Conservation (phyloP, 768 basidiomycete species). For the Leccinum disarticulatum region DNA sequence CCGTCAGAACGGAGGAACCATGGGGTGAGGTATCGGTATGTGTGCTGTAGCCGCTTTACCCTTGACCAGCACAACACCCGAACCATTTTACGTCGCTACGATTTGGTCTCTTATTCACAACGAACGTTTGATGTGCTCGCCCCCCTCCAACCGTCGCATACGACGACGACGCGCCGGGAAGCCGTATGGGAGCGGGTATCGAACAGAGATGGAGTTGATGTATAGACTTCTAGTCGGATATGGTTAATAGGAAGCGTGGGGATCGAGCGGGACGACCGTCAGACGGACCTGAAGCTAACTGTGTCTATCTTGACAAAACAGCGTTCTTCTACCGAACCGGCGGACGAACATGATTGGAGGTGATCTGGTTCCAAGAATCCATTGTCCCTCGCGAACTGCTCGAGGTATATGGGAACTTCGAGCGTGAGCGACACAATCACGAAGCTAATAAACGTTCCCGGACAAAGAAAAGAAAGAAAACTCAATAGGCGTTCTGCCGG, state of each 20-base stretch:
- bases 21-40: conserved; percentile 86
- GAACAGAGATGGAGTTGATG: conserved; percentile 82
- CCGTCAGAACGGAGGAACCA: conserved; percentile 96
- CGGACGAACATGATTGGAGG: conserved; percentile 51
- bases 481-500: too few relatives aligned
- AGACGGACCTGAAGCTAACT: conserved; percentile 79
- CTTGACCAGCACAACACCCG: conserved; percentile 68
- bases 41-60: conserved; percentile 74
- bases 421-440: conserved; percentile 78
- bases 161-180: conserved; percentile 44
- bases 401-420: conserved; percentile 83
- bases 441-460: conserved; percentile 35
- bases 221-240: conserved; percentile 59
- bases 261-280: not conserved
- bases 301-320: conserved; percentile 87
- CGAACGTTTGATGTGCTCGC: conserved; percentile 17
- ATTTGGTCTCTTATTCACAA: too few relatives aligned
- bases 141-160: conserved; percentile 1
- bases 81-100: too few relatives aligned
- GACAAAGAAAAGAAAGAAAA: too few relatives aligned
- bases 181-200: conserved; percentile 72
- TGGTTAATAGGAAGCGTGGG: not conserved
- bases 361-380: conserved; percentile 79
- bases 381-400: conserved; percentile 89
- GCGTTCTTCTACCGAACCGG: conserved; percentile 37